Conservation (phyloP, 352 stramenopile species). For the Globisporangium apiculatum region DNA sequence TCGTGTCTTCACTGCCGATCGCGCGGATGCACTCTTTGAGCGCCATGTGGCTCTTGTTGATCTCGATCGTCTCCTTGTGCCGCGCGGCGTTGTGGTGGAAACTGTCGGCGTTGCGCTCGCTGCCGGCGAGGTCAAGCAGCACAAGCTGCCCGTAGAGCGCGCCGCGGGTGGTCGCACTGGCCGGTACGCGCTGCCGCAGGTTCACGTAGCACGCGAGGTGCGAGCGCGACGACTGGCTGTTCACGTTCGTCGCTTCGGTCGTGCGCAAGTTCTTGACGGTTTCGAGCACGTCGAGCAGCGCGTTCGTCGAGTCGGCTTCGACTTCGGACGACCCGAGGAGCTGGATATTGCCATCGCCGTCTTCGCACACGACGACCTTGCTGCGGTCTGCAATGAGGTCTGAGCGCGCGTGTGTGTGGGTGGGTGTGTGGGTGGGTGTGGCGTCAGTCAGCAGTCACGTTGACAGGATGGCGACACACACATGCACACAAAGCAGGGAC, state of each 20-base stretch:
- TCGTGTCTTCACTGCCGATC: slow-evolving; percentile 45
- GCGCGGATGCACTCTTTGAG: slow-evolving; percentile 81
- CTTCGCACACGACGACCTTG: slow-evolving; percentile 45
- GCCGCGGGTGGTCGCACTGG: background rate
- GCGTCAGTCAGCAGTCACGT: slow-evolving; percentile 87
- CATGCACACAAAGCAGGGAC: too few relatives aligned
- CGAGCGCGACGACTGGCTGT: slow-evolving; percentile 66
- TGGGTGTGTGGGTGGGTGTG: too few relatives aligned
- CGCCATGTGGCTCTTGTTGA: slow-evolving; percentile 80
- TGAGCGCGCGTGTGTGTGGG: too few relatives aligned
- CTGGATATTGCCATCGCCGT: slow-evolving; percentile 51
- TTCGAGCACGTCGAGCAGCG: slow-evolving; percentile 54
- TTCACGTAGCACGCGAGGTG: slow-evolving; percentile 69
- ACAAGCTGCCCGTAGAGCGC: background rate
- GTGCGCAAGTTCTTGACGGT: slow-evolving; percentile 60
- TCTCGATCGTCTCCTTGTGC: slow-evolving; percentile 66
- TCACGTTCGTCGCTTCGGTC: slow-evolving; percentile 75
- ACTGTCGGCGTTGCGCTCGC: slow-evolving; percentile 73
- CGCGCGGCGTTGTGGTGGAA: slow-evolving; percentile 62
- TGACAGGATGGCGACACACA: slow-evolving; percentile 24
- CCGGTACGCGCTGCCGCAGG: slow-evolving; percentile 18
- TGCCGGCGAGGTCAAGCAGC: slow-evolving; percentile 55
- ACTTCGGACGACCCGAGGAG: slow-evolving; percentile 56
- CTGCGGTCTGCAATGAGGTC: background rate
- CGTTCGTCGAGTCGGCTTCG: slow-evolving; percentile 45